Base-by-base conservation (phyloP, 352 stramenopile species). In the Phytophthora macrochlamydospora region DNA sequence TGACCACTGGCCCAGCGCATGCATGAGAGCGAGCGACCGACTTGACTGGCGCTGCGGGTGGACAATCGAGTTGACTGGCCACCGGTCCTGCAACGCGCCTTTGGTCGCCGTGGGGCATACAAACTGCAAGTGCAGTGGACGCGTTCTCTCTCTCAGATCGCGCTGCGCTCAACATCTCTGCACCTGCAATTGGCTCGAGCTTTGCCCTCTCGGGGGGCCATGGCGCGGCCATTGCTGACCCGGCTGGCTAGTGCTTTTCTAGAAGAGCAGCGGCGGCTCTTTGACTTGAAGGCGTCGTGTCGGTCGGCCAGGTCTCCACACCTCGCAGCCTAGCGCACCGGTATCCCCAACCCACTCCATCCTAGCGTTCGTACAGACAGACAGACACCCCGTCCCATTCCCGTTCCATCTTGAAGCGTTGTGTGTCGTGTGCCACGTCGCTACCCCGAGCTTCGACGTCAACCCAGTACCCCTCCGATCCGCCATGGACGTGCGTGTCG, bases 151-250 rank as follows among this genome's bases (percentile, higher is more conserved):
- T 48, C 42, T 48, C 42, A 48, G 42, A 48, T 3, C 42, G n/a
- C 18, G 18, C 18, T 0, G 18, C 18, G 18, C 18, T 24, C 18
- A 24, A 24, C 18, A 24, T 0, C 18, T 24, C 18, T 24, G 18
- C 18, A 0, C 18, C 18, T 24, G 18, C 18, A 24, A 3, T 33
- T 38, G 37, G 31, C 43, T 44, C 70, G 65, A 62, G 59, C 40
- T 58, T 31, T 66, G 51, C 32, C 43, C 54, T 71, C 70, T 75
- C 69, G 74, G 51, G 38, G n/a, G 40, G 37, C 40, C 14, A 71
- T 77, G 62, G 48, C 58, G 72, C 60, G 24, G 52, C 75, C 79
- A 88, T 88, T 88, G 74, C 63, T 79, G 68, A 74, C 79, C 50
- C n/a, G n/a, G n/a, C n/a, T n/a, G 66, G 65, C 71, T 79, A 44